Percentiles rank a stretch among this genome's conserved stretches.
These are phyloP conservation scores for Fonsecaea multimorphosa DNA, from an alignment of 2,329 filamentous ascomycete genomes.

Conservation along the genomic window DNA sequence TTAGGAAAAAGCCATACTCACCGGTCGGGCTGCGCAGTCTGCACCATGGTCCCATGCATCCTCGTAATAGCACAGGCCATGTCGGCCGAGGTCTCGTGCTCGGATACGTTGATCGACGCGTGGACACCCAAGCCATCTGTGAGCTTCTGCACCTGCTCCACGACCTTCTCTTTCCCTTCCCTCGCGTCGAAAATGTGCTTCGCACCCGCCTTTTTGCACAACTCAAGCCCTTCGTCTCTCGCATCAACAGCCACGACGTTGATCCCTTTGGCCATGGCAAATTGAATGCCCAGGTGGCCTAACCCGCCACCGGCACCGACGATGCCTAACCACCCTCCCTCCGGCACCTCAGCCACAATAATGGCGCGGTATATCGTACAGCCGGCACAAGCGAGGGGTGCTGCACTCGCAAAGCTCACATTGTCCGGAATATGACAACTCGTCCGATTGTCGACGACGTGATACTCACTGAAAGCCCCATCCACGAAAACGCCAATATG, in stretches of 20 bases:
- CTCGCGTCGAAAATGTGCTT: conserved; percentile 61
- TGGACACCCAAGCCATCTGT: conserved; percentile 60
- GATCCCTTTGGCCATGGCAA: conserved; percentile 59
- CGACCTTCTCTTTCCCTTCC: conserved; percentile 54
- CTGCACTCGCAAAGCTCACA: conserved; percentile 59
- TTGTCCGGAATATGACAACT: conserved; percentile 56
- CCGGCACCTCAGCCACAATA: conserved; percentile 48
- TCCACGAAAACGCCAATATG: conserved; percentile 58
- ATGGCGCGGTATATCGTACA: conserved; percentile 59
- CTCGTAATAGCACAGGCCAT: conserved; percentile 62
- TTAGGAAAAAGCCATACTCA: neutral
- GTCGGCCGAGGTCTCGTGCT: conserved; percentile 58
- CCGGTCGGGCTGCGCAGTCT: conserved; percentile 59
- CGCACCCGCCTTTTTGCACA: conserved; percentile 57
- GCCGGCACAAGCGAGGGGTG: conserved; percentile 64
- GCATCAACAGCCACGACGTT: conserved; percentile 62
- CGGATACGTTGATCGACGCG: conserved; percentile 61
- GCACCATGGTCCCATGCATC: conserved; percentile 65
- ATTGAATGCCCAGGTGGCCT: conserved; percentile 60
- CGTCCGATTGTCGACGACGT: conserved; percentile 56
- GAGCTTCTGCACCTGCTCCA: conserved; percentile 54
- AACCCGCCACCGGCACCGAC: conserved; percentile 60
- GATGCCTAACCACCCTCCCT: conserved; percentile 50
- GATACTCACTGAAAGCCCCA: conserved; percentile 65
- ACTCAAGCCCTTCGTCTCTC: conserved; percentile 58